Evolutionary conservation across 176 grass and related monocot species (phyloP), one percentile per base, ranked within the genome.

Genomic region (Calamus simplicifolius): DNA sequence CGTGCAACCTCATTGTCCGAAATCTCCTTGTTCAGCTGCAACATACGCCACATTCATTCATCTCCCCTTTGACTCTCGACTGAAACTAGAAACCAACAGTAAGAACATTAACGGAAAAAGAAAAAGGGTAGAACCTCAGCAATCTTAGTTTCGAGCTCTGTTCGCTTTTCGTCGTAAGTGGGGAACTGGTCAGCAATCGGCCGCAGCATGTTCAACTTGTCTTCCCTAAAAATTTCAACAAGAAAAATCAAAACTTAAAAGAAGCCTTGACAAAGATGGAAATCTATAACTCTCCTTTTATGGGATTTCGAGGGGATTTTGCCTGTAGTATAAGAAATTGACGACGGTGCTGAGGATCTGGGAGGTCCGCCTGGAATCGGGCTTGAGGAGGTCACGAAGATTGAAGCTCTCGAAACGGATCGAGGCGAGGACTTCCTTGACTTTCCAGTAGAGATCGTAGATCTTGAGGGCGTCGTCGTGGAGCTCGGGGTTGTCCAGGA

Each of bases 251-350:
- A 27, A 59, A 48, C 7, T 43, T 51, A 30, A 16, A 23, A 17
- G 7, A 54, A 49, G 10, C 48, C 35, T 54, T 5, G 53, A 17
- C 10, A 68, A 55, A 54, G n/a, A 5, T 48, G 1, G 18, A 4
- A 56, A 26, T 6, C 55, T 16, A 23, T 18, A 5, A 31, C 16
- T 29, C 29, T 25, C 19, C 25, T 16, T 52, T 52, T 48, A 65
- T 63, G 4, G 19, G 25, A 73, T 16, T 10, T 19, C 6, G 21
- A 27, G 71, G 19, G 16, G 6, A n/a, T 30, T 5, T 31, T 29
- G 69, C 74, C 80, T 68, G 51, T 82, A 90, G 67, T 74, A 76
- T 56, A 95, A 75, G 78, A 58, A 95, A 65, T 95, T 95, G 68
- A 90, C 63, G 29, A 90, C 0, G 26, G 82, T 71, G 66, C 90